Conservation (phyloP, 2,329 filamentous ascomycete species). For the Stylonectria norvegica region DNA sequence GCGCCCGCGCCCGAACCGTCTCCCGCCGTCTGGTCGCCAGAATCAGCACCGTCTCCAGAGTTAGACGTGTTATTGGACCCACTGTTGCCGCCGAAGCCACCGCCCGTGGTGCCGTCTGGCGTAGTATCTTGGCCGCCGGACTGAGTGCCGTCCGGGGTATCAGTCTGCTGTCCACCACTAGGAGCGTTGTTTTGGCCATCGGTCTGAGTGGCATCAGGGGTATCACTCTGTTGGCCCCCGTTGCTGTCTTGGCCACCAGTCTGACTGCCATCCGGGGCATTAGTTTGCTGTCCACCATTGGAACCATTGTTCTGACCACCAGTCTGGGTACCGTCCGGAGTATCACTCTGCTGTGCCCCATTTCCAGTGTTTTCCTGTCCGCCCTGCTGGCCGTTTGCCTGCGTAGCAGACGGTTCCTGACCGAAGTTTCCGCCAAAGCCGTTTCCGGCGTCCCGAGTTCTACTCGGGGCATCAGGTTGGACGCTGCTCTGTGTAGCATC, state of each 20-base stretch:
- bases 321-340: too few relatives aligned
- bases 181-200: slow-evolving; percentile 7
- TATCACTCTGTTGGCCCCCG: too few relatives aligned
- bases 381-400: too few relatives aligned
- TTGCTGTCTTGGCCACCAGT: slow-evolving; percentile 6
- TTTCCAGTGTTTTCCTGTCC: too few relatives aligned
- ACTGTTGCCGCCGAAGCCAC: slow-evolving; percentile 1
- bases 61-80: not conserved
- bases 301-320: slow-evolving; percentile 7
- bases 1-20: too few relatives aligned
- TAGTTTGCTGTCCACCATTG: slow-evolving; percentile 7
- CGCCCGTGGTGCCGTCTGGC: slow-evolving; percentile 1
- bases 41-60: slow-evolving; percentile 3
- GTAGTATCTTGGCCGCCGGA: slow-evolving; percentile 3
- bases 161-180: slow-evolving; percentile 7
- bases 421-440: too few relatives aligned
- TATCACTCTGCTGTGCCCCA: too few relatives aligned
- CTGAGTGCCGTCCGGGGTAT: slow-evolving; percentile 10
- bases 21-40: slow-evolving; percentile 13
- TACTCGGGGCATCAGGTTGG: too few relatives aligned
- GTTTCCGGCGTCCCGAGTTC: too few relatives aligned
- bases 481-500: too few relatives aligned
- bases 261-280: slow-evolving; percentile 10
- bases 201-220: too few relatives aligned
- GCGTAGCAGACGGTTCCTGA: too few relatives aligned